These are phyloP conservation scores for Aspergillus bombycis DNA, from an alignment of 2,329 filamentous ascomycete species.

Conservation along the genomic window DNA sequence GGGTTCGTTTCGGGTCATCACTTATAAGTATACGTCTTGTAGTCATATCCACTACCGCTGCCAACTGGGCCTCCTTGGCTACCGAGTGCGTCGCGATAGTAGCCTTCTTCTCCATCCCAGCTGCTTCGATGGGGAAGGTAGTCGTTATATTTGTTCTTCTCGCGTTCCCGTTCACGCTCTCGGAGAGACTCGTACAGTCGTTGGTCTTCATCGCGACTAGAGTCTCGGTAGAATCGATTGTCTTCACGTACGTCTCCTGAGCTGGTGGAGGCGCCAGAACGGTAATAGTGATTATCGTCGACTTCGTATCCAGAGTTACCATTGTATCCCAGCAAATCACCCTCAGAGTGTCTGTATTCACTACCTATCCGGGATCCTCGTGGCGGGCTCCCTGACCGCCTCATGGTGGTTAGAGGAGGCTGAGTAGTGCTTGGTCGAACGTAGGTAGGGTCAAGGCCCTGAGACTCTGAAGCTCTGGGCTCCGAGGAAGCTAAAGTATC, in stretches of 20 bases:
- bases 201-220: conserved; percentile 30
- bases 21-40: conserved; percentile 32
- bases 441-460: conserved; percentile 29
- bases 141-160: conserved; percentile 32
- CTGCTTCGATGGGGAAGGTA: conserved; percentile 27
- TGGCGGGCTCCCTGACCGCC: conserved; percentile 37
- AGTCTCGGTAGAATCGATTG: conserved; percentile 31
- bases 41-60: conserved; percentile 26
- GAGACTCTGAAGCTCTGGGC: conserved; percentile 62
- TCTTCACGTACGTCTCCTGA: conserved; percentile 30
- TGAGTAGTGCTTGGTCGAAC: conserved; percentile 25
- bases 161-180: conserved; percentile 32
- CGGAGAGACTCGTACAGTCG: conserved; percentile 31
- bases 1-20: conserved; percentile 16
- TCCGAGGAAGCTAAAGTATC: conserved; percentile 56
- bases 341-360: conserved; percentile 42
- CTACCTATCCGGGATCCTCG: conserved; percentile 21
- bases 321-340: conserved; percentile 34
- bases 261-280: conserved; percentile 25
- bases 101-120: conserved; percentile 42
- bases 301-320: conserved; percentile 24
- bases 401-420: conserved; percentile 15
- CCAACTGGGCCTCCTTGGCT: conserved; percentile 32
- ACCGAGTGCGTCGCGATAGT: conserved; percentile 40
- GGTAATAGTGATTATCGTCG: conserved; percentile 30